Base-by-base conservation (phyloP, 2,329 filamentous ascomycete species). In the Byssothecium circinans region DNA sequence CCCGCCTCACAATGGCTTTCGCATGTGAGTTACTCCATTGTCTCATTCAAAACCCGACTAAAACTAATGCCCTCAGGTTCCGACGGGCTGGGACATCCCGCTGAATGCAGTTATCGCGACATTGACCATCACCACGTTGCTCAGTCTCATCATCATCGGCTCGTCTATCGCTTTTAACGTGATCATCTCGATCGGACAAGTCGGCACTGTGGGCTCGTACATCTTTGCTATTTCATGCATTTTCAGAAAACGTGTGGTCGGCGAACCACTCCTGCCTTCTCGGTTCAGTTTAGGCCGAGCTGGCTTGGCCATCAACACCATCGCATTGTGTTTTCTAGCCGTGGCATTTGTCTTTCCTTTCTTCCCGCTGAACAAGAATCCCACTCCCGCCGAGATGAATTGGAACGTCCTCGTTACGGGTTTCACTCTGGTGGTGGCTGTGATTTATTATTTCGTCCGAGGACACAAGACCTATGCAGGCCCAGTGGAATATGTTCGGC, bases 141-240 rank as follows among this genome's bases (percentile, higher is more conserved):
- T 80, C 20, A 73, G 72, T 0, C 62, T 79, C 32, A 78, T 80
- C 67, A 79, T 78, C 53, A 72, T 80, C 47, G 77, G 75, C 23
- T 76, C 73, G 3, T 58, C 66, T 7, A 58, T 65, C 11, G 62
- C 62, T 1, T 63, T 65, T 49, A 64, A 65, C 47, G 54, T 53
- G 0, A 57, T 67, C 14, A 55, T 54, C 1, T 62, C 60, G 8
- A 49, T 67, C 1, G 60, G 60, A 4, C 58, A 49, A 0, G 52
- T 56, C 15, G 60, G 57, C 2, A 47, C 64, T 4, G 41, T 65
- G 8, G 58, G 57, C 1, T 64, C 61, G 2, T 64, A 64, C 47
- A 50, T 60, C 14, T 57, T 80, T 7, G 75, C 74, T 1, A 78
- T 79, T 40, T 66, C 64, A 12, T 79, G 76, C 54, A 65, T 80